Conservation (phyloP, 2,329 filamentous ascomycete species). For the Exophiala oligosperma region DNA sequence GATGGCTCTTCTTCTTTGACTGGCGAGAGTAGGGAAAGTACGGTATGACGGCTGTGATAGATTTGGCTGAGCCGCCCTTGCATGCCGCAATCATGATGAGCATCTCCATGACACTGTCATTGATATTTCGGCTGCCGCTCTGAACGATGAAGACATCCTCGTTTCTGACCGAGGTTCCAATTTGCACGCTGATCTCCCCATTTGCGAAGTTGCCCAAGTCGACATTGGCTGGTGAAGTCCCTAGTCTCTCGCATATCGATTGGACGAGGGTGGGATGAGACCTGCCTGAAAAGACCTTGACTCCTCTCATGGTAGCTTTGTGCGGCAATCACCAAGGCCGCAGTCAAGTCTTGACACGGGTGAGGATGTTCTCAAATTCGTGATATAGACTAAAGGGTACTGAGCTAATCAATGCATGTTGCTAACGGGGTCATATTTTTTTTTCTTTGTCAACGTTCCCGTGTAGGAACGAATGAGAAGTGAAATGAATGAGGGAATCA, state of each 20-base stretch:
- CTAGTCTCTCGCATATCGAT: constrained; percentile 65
- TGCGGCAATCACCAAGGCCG: background rate
- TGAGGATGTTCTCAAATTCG: too few species aligned
- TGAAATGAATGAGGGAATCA: background rate
- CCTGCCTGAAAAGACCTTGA: constrained; percentile 67
- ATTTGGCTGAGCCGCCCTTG: constrained; percentile 87
- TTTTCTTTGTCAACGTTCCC: background rate
- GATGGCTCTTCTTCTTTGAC: constrained; percentile 98
- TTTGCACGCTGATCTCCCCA: constrained; percentile 69
- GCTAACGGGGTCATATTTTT: background rate
- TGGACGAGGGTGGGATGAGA: constrained; percentile 66
- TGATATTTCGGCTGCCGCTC: constrained; percentile 93
- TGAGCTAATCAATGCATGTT: background rate
- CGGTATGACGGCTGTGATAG: constrained; percentile 31
- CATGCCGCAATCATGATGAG: constrained; percentile 99
- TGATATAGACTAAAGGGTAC: background rate
- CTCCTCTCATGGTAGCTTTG: constrained; percentile 57
- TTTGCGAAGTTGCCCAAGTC: constrained; percentile 68
- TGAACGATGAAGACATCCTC: constrained; percentile 99
- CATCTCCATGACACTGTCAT: constrained; percentile 98
- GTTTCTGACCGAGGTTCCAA: constrained; percentile 76
- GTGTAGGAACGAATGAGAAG: background rate
- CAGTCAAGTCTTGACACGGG: too few species aligned
- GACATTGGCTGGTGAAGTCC: constrained; percentile 59
- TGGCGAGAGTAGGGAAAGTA: constrained; percentile 95